Evolutionary conservation across 768 basidiomycete genomes (phyloP).

Genomic region (Pleurotus tuoliensis): DNA sequence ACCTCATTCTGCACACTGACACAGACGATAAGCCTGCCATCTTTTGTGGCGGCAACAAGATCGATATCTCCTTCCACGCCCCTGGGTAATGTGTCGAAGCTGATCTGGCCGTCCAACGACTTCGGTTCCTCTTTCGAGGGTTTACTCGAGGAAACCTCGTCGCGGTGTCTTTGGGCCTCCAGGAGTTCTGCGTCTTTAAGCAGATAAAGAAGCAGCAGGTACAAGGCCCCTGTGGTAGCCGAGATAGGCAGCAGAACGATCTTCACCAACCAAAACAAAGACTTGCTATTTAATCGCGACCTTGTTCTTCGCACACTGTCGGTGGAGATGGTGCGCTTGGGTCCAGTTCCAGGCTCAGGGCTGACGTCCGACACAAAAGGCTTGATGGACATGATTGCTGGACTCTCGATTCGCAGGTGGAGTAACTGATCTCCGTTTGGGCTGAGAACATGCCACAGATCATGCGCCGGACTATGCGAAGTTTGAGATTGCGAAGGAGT

Average conservation of each 20-base stretch:
- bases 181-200: slow-evolving; percentile 89
- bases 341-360: slow-evolving; percentile 2
- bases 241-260: slow-evolving; percentile 85
- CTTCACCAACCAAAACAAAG: slow-evolving; percentile 71
- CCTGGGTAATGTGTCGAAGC: slow-evolving; percentile 75
- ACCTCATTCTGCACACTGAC: slow-evolving; percentile 80
- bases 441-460: slow-evolving; percentile 77
- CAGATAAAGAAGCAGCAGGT: slow-evolving; percentile 76
- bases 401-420: slow-evolving; percentile 78
- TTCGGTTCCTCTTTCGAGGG: slow-evolving; percentile 21
- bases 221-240: slow-evolving; percentile 69
- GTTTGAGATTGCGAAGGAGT: slow-evolving; percentile 18
- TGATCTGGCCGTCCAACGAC: slow-evolving; percentile 38
- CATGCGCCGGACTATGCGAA: slow-evolving; percentile 45
- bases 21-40: slow-evolving; percentile 62
- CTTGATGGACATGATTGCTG: slow-evolving; percentile 68
- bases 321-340: background rate
- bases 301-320: background rate
- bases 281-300: slow-evolving; percentile 45
- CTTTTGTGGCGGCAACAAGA: slow-evolving; percentile 64
- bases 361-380: slow-evolving; percentile 27
- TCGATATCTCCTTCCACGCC: slow-evolving; percentile 81
- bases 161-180: slow-evolving; percentile 74
- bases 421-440: slow-evolving; percentile 61
- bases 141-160: slow-evolving; percentile 36